Conservation (phyloP, 331 rosid species). For the Dryas integrifolia region DNA sequence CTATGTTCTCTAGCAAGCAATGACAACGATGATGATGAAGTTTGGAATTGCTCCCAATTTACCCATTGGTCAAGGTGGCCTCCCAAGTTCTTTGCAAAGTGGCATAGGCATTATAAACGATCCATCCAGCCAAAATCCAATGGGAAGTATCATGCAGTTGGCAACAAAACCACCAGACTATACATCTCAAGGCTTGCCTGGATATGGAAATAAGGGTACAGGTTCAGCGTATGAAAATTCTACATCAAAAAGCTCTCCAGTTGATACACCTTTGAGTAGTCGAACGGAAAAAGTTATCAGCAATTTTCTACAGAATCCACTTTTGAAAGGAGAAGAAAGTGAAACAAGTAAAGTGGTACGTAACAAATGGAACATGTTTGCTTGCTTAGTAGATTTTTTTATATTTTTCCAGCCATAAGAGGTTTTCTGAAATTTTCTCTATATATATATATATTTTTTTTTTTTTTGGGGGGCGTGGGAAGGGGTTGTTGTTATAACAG, state of each 20-base stretch:
- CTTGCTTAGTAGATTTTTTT: neutral
- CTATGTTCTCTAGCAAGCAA: constrained; percentile 50
- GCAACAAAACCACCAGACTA: constrained; percentile 44
- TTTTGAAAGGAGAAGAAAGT: constrained; percentile 60
- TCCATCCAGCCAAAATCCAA: constrained; percentile 36
- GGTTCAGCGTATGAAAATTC: constrained; percentile 44
- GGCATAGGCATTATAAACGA: constrained; percentile 37
- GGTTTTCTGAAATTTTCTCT: neutral
- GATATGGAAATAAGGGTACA: constrained; percentile 39
- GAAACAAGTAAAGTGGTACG: constrained; percentile 56
- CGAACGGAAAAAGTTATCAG: constrained; percentile 72
- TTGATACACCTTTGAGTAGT: constrained; percentile 48
- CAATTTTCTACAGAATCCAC: constrained; percentile 73
- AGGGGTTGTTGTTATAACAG: no score
- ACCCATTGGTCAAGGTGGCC: constrained; percentile 49
- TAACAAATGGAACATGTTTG: constrained; percentile 8
- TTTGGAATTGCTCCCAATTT: constrained; percentile 55
- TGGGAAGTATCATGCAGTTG: constrained; percentile 46
- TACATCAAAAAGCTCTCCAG: constrained; percentile 32
- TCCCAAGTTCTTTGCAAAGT: constrained; percentile 58
- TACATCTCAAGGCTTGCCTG: constrained; percentile 39
- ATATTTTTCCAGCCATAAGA: neutral
- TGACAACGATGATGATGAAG: constrained; percentile 70
- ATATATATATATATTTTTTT: no score
- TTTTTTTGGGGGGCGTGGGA: neutral